These are phyloP conservation scores for Inga oerstediana DNA, from an alignment of 306 rosid genomes.

Conservation along the genomic window DNA sequence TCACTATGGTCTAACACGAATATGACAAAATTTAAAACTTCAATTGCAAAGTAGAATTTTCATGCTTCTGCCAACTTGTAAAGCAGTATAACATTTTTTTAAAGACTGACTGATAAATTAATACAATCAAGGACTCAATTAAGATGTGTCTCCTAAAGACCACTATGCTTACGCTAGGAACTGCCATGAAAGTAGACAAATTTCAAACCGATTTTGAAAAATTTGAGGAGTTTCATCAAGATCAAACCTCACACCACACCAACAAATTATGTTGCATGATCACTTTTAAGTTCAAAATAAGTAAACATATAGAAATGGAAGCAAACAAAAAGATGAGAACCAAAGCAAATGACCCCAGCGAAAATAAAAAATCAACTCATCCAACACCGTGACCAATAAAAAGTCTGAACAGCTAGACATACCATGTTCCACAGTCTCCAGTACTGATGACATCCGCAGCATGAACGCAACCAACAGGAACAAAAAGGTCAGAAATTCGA, in stretches of 20 bases:
- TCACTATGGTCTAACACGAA: neutral
- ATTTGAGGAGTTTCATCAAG: neutral
- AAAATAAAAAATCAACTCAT: neutral
- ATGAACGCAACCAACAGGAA: constrained; percentile 43
- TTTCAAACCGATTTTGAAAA: neutral
- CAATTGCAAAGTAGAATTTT: neutral
- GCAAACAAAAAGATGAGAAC: neutral
- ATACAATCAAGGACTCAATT: neutral
- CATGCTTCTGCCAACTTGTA: neutral
- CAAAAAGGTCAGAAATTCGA: constrained; percentile 38
- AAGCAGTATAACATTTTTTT: neutral
- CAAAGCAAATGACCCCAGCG: neutral
- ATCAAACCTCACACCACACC: neutral
- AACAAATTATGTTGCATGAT: neutral
- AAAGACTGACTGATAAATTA: neutral
- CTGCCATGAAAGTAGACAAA: neutral
- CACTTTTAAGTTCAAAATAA: neutral
- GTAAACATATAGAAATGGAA: neutral
- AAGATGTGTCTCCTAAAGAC: neutral
- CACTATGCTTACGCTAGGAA: neutral
- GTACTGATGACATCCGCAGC: constrained; percentile 72
- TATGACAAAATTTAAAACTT: neutral
- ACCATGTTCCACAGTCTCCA: constrained; percentile 99
- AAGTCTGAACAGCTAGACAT: constrained; percentile 43
- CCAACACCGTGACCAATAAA: neutral